phyloP scores from a whole-genome alignment of 2,329 filamentous ascomycete genomes.

The Tolypocladium ovalisporum region DNA sequence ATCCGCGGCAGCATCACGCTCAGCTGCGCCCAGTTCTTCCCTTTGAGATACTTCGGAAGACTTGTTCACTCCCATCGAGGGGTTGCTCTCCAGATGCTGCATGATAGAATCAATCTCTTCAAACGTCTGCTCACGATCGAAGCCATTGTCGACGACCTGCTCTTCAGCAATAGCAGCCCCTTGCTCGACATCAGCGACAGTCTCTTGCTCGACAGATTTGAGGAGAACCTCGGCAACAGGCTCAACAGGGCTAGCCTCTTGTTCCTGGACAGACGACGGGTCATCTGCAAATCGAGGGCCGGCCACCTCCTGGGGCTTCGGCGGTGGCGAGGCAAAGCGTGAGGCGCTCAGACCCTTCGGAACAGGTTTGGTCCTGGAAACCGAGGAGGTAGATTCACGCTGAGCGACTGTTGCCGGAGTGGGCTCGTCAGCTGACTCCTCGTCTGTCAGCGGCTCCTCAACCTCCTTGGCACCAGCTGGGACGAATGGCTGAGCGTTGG shows the following conservation, averaged over 20 bases:
- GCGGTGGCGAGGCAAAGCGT: conserved; percentile 34
- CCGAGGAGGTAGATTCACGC: conserved; percentile 9
- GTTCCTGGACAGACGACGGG: conserved; percentile 18
- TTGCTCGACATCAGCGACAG: background rate
- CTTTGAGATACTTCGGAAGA: conserved; percentile 35
- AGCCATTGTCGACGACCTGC: background rate
- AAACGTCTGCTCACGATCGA: conserved; percentile 41
- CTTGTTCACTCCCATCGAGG: conserved; percentile 64
- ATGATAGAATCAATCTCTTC: conserved; percentile 91
- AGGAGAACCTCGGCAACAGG: conserved; percentile 16
- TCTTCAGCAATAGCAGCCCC: background rate
- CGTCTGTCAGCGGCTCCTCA: conserved; percentile 7
- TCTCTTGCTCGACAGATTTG: conserved; percentile 17
- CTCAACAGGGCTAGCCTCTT: conserved; percentile 12
- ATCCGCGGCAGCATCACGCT: conserved; percentile 37
- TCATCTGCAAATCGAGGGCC: conserved; percentile 33
- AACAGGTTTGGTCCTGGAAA: conserved; percentile 18
- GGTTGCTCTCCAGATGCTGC: conserved; percentile 66
- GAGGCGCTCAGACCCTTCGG: conserved; percentile 30
- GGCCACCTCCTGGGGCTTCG: conserved; percentile 29
- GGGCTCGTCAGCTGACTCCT: conserved; percentile 11
- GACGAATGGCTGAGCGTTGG: conserved; percentile 59
- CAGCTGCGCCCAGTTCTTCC: conserved; percentile 15
- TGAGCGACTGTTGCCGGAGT: conserved; percentile 8
- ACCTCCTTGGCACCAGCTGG: conserved; percentile 26